Evolutionary conservation across 768 basidiomycete genomes (phyloP), one percentile per base, ranked within the genome.

Genomic region (Hydnum rufescens): DNA sequence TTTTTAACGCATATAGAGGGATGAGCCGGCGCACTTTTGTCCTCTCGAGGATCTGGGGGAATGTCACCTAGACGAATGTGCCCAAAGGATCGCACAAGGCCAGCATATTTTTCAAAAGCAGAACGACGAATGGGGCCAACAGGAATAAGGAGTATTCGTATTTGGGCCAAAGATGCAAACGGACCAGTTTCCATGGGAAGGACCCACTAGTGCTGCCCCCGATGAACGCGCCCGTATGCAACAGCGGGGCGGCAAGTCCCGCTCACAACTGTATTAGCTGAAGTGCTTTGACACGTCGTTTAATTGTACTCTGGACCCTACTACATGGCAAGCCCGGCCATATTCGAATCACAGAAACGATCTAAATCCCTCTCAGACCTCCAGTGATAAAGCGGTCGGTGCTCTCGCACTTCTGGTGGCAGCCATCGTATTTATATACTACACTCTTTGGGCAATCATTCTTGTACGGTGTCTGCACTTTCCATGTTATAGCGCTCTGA

Each of bases 371-470:
- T 19, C 48, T 52, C 42, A 51, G 18, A 48, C 48, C 31, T 16
- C 5, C 53, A 82, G 79, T 58, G 90, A 95, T 67, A 89, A 84
- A 69, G 68, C 71, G 42, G 66, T 89, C 5, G 90, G 90, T 49
- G 75, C 79, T 29, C 59, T 68, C 42, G 86, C 93, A 82, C 75
- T 95, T 62, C 69, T 84, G 57, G 71, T 74, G 56, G 86, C 87
- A 31, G 73, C 75, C 4, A 64, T 77, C 42, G 75, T 84, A 32
- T 93, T 93, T 68, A 68, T 74, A 5, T 96, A 96, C 64, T 97
- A 96, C 65, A 89, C 92, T 1, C 71, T 74, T 26, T 96, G 92
- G 92, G 80, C 89, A 13, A 72, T 95, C 51, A 67, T 96, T 49
- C 73, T 92, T 51, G 90, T 89, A 58, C 60, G 81, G 60, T n/a